phyloP scores from a whole-genome alignment of 2,329 filamentous ascomycete genomes.

The Exophiala sideris region DNA sequence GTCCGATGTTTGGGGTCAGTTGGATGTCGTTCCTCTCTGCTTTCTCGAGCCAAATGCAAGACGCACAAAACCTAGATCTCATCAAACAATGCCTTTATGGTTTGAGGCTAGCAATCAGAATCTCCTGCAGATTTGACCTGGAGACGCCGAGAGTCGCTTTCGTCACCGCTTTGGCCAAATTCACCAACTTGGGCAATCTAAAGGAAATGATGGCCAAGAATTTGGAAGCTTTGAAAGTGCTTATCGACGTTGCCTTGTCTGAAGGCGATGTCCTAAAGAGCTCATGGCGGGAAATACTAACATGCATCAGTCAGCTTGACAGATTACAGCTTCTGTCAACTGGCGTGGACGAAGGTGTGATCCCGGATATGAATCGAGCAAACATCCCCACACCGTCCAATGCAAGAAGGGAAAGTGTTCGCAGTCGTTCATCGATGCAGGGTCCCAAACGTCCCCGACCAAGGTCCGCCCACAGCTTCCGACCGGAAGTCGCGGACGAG shows the following conservation, averaged over 20 bases:
- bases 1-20: conserved; percentile 96
- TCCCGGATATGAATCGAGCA: conserved; percentile 87
- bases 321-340: conserved; percentile 91
- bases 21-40: conserved; percentile 99
- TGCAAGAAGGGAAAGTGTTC: conserved; percentile 45
- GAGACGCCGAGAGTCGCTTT: conserved; percentile 94
- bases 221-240: conserved; percentile 84
- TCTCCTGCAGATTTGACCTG: conserved; percentile 89
- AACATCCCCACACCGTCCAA: conserved; percentile 63
- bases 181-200: conserved; percentile 92
- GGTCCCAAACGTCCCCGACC: conserved; percentile 47
- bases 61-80: conserved; percentile 86
- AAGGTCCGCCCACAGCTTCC: conserved; percentile 53
- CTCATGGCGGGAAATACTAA: conserved; percentile 93
- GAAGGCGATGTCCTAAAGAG: conserved; percentile 85
- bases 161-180: conserved; percentile 85
- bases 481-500: conserved; percentile 82
- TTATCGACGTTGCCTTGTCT: conserved; percentile 86
- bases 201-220: conserved; percentile 96
- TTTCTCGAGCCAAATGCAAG: conserved; percentile 87
- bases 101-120: conserved; percentile 87
- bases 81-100: conserved; percentile 92
- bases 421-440: conserved; percentile 66
- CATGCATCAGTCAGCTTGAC: conserved; percentile 93
- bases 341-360: conserved; percentile 85